Evolutionary conservation across 2,329 filamentous ascomycete genomes (phyloP).

Genomic region (Chrysoporthe cubensis): DNA sequence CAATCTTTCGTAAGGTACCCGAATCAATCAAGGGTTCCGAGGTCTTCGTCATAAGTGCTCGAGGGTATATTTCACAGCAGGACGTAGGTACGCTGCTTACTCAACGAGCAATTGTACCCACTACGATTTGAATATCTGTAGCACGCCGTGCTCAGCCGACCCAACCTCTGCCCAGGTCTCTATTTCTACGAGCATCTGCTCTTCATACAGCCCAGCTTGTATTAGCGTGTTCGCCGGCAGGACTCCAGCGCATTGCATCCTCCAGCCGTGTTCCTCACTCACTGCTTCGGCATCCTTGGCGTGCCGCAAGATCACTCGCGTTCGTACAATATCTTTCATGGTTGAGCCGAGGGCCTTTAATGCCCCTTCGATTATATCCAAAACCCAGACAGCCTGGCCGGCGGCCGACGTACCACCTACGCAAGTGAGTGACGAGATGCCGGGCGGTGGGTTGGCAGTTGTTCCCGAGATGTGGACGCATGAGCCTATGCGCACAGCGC

Average conservation of each 20-base stretch:
- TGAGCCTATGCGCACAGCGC: too few species aligned
- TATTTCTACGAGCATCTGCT: slow-evolving; percentile 31
- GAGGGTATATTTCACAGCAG: neutral
- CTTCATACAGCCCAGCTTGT: slow-evolving; percentile 27
- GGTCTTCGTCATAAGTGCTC: neutral
- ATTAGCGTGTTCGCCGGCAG: slow-evolving; percentile 30
- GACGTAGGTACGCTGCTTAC: neutral
- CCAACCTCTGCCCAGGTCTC: slow-evolving; percentile 32
- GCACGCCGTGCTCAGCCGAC: slow-evolving; percentile 17
- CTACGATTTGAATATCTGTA: slow-evolving; percentile 14
- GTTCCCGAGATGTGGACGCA: too few species aligned
- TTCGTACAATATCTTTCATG: too few species aligned
- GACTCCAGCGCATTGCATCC: slow-evolving; percentile 33
- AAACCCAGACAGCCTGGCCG: too few species aligned
- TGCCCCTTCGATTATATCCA: too few species aligned
- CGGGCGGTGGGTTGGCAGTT: neutral
- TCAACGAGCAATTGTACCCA: neutral
- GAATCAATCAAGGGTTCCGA: neutral
- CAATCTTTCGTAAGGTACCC: neutral
- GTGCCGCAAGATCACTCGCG: too few species aligned
- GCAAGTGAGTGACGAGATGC: slow-evolving; percentile 23
- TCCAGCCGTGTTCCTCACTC: slow-evolving; percentile 36
- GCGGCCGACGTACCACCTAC: slow-evolving; percentile 33
- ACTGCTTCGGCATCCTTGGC: slow-evolving; percentile 22
- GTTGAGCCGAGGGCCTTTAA: too few species aligned